phyloP scores from a whole-genome alignment of 2,329 filamentous ascomycete genomes.

The Fonsecaea pedrosoi region DNA sequence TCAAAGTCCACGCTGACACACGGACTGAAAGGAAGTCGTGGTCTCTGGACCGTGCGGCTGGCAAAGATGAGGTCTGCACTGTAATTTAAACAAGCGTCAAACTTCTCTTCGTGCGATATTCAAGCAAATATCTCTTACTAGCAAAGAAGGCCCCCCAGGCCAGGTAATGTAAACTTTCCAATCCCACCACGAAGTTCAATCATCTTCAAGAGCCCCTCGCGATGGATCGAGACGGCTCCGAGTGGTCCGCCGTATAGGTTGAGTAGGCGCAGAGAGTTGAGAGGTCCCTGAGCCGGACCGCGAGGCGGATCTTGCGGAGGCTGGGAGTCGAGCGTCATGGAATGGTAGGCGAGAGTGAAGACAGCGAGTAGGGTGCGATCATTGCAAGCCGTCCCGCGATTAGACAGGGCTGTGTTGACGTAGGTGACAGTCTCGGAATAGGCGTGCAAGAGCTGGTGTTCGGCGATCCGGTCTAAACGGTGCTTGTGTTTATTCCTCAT shows the following conservation, averaged over 20 bases:
- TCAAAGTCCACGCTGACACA: slow-evolving; percentile 9
- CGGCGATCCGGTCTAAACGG: background rate
- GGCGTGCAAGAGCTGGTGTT: slow-evolving; percentile 10
- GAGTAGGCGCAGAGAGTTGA: slow-evolving; percentile 20
- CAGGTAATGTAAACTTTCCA: slow-evolving; percentile 16
- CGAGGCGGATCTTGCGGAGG: background rate
- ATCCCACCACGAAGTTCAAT: slow-evolving; percentile 38
- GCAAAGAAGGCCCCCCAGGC: slow-evolving; percentile 11
- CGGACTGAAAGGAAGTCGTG: slow-evolving; percentile 3
- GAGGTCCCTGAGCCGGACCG: slow-evolving; percentile 13
- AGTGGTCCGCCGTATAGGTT: slow-evolving; percentile 23
- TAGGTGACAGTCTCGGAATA: slow-evolving; percentile 6
- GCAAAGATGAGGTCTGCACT: slow-evolving; percentile 12
- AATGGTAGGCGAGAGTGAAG: slow-evolving; percentile 15
- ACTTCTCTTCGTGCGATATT: background rate
- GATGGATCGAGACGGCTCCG: slow-evolving; percentile 27
- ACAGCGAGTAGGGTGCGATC: slow-evolving; percentile 8
- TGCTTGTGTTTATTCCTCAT: slow-evolving; percentile 14
- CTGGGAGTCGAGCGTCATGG: background rate
- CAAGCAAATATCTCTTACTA: slow-evolving; percentile 7
- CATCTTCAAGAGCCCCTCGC: slow-evolving; percentile 37
- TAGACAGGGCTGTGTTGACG: slow-evolving; percentile 11
- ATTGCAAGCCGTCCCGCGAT: slow-evolving; percentile 3
- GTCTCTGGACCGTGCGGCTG: slow-evolving; percentile 9
- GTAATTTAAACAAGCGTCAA: background rate